Evolutionary conservation across 2,329 filamentous ascomycete genomes (phyloP).

Genomic region (Diaporthe nobilis): DNA sequence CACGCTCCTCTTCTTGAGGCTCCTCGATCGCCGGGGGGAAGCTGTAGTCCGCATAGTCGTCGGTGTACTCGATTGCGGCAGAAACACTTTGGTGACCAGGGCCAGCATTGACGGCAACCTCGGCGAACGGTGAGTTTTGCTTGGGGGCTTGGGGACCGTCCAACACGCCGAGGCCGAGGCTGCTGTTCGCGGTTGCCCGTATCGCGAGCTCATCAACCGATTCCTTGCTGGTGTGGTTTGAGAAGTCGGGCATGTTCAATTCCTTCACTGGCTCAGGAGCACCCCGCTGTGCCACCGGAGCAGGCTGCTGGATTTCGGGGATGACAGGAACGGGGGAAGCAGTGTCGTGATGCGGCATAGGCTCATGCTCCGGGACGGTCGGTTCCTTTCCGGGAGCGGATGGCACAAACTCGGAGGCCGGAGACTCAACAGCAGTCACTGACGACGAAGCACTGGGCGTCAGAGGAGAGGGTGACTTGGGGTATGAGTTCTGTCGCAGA

Average conservation of each 20-base stretch:
- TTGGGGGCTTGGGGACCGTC: constrained; percentile 39
- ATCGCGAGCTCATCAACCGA: constrained; percentile 38
- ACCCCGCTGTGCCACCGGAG: constrained; percentile 50
- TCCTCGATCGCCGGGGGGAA: constrained; percentile 43
- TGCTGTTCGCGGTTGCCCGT: constrained; percentile 23
- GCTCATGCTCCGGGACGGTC: constrained; percentile 57
- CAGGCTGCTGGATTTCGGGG: constrained; percentile 54
- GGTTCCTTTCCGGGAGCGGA: constrained; percentile 47
- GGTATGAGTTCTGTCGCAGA: constrained; percentile 61
- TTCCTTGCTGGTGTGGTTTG: constrained; percentile 32
- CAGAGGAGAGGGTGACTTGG: constrained; percentile 56
- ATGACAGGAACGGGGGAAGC: constrained; percentile 44
- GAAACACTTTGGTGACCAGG: constrained; percentile 43
- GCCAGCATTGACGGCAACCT: constrained; percentile 37
- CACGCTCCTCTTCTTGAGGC: constrained; percentile 46
- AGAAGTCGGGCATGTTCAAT: constrained; percentile 39
- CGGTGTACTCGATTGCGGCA: constrained; percentile 51
- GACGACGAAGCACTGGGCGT: constrained; percentile 51
- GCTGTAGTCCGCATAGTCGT: constrained; percentile 53
- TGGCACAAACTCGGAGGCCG: constrained; percentile 42
- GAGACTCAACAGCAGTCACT: constrained; percentile 44
- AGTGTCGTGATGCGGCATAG: constrained; percentile 55
- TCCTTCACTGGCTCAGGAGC: constrained; percentile 38
- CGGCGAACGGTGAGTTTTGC: constrained; percentile 27
- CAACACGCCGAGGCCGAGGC: constrained; percentile 40